Conservation (phyloP, 345 rosid genomes). For the Pugionium dolabratum region DNA sequence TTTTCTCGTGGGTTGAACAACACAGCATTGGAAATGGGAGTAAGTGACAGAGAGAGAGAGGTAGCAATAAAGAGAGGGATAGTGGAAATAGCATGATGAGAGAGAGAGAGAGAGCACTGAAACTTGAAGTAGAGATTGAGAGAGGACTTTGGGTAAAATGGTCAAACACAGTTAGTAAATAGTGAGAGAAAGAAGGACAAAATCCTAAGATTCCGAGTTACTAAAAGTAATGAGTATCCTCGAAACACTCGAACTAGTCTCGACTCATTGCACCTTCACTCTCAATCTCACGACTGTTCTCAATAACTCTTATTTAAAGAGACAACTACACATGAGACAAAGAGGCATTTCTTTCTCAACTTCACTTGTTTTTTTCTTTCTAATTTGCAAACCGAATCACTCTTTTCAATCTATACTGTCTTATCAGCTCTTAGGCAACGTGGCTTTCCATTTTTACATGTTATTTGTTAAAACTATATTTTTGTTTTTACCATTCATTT, state of each 20-base stretch:
- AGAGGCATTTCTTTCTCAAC: slow-evolving; percentile 42
- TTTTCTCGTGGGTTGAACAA: slow-evolving; percentile 20
- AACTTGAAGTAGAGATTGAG: slow-evolving; percentile 39
- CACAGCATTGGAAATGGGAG: slow-evolving; percentile 22
- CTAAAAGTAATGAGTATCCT: slow-evolving; percentile 63
- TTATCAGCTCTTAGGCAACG: slow-evolving; percentile 22
- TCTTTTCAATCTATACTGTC: slow-evolving; percentile 27
- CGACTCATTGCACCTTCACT: slow-evolving; percentile 60
- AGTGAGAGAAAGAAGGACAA: slow-evolving; percentile 49
- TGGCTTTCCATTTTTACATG: slow-evolving; percentile 18
- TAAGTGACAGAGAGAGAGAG: slow-evolving; percentile 17
- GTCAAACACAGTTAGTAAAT: slow-evolving; percentile 36
- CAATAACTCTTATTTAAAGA: slow-evolving; percentile 40
- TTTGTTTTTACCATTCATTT: background rate
- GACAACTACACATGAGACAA: slow-evolving; percentile 83
- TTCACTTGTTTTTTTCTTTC: slow-evolving; percentile 43
- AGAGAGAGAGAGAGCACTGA: slow-evolving; percentile 47
- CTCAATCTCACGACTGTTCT: slow-evolving; percentile 41
- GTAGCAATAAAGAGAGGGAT: slow-evolving; percentile 16
- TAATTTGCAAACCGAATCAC: slow-evolving; percentile 43
- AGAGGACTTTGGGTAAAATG: slow-evolving; percentile 28
- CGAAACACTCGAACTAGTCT: slow-evolving; percentile 64
- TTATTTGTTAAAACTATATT: background rate
- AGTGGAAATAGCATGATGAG: slow-evolving; percentile 39
- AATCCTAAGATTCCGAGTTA: slow-evolving; percentile 82